phyloP scores from a whole-genome alignment of 305 asterid species.

The Fraxinus platypoda region DNA sequence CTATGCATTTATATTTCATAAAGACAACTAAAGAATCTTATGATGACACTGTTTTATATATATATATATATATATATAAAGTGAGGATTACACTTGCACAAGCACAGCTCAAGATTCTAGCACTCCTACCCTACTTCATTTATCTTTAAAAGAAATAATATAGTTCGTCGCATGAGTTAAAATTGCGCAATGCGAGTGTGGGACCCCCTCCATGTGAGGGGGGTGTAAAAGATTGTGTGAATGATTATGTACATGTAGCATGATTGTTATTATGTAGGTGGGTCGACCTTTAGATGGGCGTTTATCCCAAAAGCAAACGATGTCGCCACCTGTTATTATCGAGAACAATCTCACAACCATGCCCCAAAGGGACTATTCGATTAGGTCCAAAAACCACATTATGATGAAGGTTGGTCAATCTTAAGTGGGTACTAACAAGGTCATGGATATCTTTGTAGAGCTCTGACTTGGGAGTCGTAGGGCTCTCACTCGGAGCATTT shows the following conservation, averaged over 20 bases:
- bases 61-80: too few species aligned
- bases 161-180: neutral
- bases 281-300: neutral
- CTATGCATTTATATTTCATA: conserved; percentile 9
- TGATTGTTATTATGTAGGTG: too few species aligned
- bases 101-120: neutral
- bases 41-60: neutral
- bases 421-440: neutral
- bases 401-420: neutral
- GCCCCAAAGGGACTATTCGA: neutral
- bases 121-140: neutral
- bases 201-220: too few species aligned
- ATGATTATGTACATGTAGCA: too few species aligned
- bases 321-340: neutral
- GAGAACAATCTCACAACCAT: neutral
- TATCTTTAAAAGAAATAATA: neutral
- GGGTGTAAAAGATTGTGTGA: too few species aligned
- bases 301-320: neutral
- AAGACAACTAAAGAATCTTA: conserved; percentile 27
- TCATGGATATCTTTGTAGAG: neutral
- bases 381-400: neutral
- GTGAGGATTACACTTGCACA: neutral
- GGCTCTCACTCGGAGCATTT: neutral
- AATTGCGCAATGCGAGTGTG: neutral
- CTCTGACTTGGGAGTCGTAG: neutral